Evolutionary conservation across 2,329 filamentous ascomycete species (phyloP), one percentile per base, ranked within the genome.

Genomic region (Colletotrichum plurivorum): DNA sequence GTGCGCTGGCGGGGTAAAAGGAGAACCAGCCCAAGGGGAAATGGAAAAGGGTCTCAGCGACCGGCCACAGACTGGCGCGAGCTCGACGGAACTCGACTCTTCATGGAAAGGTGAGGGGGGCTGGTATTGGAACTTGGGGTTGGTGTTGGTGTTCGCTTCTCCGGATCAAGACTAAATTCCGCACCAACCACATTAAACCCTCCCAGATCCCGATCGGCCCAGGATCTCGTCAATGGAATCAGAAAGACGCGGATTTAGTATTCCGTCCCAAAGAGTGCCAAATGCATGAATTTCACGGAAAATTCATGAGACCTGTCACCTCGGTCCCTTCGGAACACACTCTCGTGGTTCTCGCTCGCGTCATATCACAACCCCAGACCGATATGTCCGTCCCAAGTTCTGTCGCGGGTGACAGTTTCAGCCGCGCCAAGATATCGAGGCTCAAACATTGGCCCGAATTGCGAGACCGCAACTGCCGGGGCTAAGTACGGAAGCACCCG

Each of bases 381-480:
- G 10, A 36, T 4, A 43, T 36, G 27, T 66, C 41, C 57, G 51
- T 67, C 63, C 67, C 67, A 49, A 43, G 22, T 56, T 36, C 43
- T 67, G 67, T 41, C 41, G 56, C 55, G 62, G 43, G 39, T 60
- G 49, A 56, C n/a, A 51, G 67, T 69, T 69, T 69, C 66, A 69
- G 55, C 46, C 56, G 25, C 25, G 55, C 49, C 43, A 60, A 56
- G 62, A 51, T 27, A 27, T 43, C 12, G 51, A 57, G 52, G 31
- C 59, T 53, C 36, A 54, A n/a, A 53, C 58, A 45, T 15, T 43
- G 46, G 8, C 18, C 46, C 27, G 41, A 22, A 45, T n/a, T 46
- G 59, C 25, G 54, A 52, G 22, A 57, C 61, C 20, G 61, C 41
- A 22, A 66, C 43, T 49, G 49, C 49, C 61, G 49, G 66, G 46